Base-by-base conservation (phyloP, 2,329 filamentous ascomycete genomes). In the Plectosphaerella plurivora region DNA sequence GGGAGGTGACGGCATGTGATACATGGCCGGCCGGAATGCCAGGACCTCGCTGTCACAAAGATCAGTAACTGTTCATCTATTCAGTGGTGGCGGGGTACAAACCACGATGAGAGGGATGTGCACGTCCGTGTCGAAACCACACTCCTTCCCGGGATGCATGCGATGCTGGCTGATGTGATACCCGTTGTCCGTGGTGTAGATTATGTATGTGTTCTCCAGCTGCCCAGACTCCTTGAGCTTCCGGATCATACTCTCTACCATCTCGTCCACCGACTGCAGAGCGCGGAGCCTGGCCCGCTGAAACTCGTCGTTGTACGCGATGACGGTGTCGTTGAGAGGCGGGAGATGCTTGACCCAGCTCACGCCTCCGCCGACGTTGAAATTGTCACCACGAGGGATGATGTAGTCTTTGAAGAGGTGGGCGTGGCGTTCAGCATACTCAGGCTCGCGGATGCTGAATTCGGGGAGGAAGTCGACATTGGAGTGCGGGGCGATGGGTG, bases 341-440 rank as follows among this genome's bases (percentile, higher is more conserved):
- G 64, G 63, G 3, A 74, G 64, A 16, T 62, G 51, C n/a, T 59
- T 57, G 36, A 75, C 58, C 72, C 73, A 76, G 18, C 63, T 68
- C 5, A 66, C 67, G 15, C 12, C 47, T 20, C 36, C 45, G 22
- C 65, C n/a, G 25, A 41, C 22, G 61, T 90, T 89, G 69, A 89
- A 89, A 60, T 85, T 81, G 0, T 73, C 68, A 1, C 75, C 83
- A n/a, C 86, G 71, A 0, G 86, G 86, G 1, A 89, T 77, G 25
- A 73, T 77, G 4, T 72, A 77, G 53, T 79, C 74, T 7, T 73
- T 58, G 60, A 89, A 89, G 0, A 88, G 71, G 58, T 83, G 67
- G 24, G 75, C 71, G 59, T 89, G 84, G 16, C 84, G 72, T 46
- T 78, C 69, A 0, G 83, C 77, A 0, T 63, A 55, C 14, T 59